Evolutionary conservation across 2,329 filamentous ascomycete genomes (phyloP).

Genomic region (Monosporascus ibericus): DNA sequence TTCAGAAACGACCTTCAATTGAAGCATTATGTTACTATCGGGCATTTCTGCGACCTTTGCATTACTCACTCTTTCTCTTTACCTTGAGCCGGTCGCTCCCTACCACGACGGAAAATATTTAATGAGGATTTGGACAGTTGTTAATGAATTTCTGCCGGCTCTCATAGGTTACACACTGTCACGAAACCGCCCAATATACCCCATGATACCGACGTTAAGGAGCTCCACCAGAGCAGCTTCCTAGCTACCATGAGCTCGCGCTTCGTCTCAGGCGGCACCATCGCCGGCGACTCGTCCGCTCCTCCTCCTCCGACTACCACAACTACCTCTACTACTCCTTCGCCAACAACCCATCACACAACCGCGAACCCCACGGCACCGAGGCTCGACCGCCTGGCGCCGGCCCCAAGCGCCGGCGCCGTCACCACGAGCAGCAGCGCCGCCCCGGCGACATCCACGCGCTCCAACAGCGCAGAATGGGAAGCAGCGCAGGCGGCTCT

Average conservation of each 20-base stretch:
- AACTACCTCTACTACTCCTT: background rate
- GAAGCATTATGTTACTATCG: too few relatives aligned
- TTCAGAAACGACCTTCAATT: too few relatives aligned
- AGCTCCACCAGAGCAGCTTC: too few relatives aligned
- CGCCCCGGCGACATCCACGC: conserved; percentile 2
- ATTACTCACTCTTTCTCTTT: too few relatives aligned
- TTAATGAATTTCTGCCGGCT: too few relatives aligned
- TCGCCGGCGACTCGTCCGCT: conserved; percentile 29
- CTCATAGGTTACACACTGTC: too few relatives aligned
- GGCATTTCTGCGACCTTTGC: too few relatives aligned
- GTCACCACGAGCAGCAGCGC: conserved; percentile 7
- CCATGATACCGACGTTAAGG: too few relatives aligned
- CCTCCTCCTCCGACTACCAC: background rate
- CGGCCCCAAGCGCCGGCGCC: conserved; percentile 1
- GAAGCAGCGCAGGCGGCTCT: conserved; percentile 58
- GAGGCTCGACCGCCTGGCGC: conserved; percentile 5
- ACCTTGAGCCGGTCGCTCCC: too few relatives aligned
- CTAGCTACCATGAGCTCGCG: conserved; percentile 40
- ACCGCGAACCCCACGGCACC: conserved; percentile 5
- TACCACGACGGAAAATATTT: too few relatives aligned
- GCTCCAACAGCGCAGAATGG: conserved; percentile 45
- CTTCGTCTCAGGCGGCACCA: conserved; percentile 51
- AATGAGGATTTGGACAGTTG: too few relatives aligned
- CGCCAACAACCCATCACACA: conserved; percentile 18
- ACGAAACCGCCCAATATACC: too few relatives aligned